Conservation (phyloP, 768 basidiomycete species). For the Lactarius quietus region DNA sequence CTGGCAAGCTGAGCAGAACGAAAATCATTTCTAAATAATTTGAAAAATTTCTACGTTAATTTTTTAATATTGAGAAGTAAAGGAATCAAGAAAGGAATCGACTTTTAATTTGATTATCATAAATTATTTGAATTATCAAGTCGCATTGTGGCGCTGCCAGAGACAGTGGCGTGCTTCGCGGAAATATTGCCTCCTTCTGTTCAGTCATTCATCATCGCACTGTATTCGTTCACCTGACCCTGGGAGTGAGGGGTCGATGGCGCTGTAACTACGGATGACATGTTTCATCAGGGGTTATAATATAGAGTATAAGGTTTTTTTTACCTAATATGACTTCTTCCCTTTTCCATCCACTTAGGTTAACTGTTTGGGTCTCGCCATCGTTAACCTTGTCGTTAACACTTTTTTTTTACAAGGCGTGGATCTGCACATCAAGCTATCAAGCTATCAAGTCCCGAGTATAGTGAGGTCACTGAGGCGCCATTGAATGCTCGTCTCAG, state of each 20-base stretch:
- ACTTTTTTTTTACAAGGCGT: not conserved
- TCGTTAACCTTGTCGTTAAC: too few species aligned
- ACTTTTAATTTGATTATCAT: too few species aligned
- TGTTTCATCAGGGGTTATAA: not conserved
- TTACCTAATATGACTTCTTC: not conserved
- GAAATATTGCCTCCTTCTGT: too few species aligned
- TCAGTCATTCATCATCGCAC: too few species aligned
- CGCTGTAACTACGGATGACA: not conserved
- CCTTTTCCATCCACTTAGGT: not conserved
- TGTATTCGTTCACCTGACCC: too few species aligned
- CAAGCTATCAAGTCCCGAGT: not conserved
- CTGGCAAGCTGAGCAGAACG: not conserved
- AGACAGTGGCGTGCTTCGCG: not conserved
- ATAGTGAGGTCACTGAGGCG: not conserved
- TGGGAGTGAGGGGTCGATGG: too few species aligned
- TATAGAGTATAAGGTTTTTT: not conserved
- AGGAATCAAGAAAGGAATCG: too few species aligned
- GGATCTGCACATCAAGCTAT: too few species aligned
- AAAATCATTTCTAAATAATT: too few species aligned
- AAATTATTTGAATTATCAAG: too few species aligned
- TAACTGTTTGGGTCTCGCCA: not conserved
- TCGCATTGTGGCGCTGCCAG: too few species aligned
- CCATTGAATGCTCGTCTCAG: not conserved
- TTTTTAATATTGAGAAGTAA: too few species aligned
- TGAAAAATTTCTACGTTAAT: not conserved